Evolutionary conservation across 2,329 filamentous ascomycete species (phyloP).

Genomic region (Cercospora canescens): DNA sequence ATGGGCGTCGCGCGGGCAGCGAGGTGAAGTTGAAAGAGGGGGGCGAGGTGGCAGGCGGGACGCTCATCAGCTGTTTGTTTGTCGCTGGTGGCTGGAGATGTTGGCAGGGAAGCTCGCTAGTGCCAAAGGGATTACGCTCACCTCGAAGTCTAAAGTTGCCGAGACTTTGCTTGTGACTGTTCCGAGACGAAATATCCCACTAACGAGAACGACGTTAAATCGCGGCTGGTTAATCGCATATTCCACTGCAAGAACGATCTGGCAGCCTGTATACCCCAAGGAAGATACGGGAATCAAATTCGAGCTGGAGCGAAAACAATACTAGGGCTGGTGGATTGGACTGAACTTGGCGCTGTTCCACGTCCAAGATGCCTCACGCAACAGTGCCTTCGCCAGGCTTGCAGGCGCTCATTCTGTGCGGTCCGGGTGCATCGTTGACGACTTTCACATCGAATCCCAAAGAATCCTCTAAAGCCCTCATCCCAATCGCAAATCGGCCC

Average conservation of each 20-base stretch:
- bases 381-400: constrained; percentile 74
- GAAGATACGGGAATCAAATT: background rate
- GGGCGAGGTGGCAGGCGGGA: background rate
- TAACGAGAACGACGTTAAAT: background rate
- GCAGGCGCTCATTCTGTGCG: constrained; percentile 80
- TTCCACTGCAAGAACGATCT: background rate
- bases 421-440: constrained; percentile 76
- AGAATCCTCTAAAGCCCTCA: constrained; percentile 77
- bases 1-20: constrained; percentile 3
- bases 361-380: constrained; percentile 68
- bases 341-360: background rate
- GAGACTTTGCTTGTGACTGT: constrained; percentile 7
- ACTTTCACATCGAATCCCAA: constrained; percentile 80
- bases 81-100: background rate
- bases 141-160: background rate
- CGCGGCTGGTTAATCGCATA: background rate
- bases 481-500: constrained; percentile 80
- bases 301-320: background rate
- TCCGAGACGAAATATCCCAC: background rate
- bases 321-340: background rate
- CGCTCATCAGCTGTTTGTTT: background rate
- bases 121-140: background rate
- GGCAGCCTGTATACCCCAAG: background rate
- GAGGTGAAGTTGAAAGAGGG: background rate
- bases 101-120: constrained; percentile 3